Evolutionary conservation across 176 grass and related monocot genomes (phyloP), one percentile per base, ranked within the genome.

Genomic region (Sorghum bicolor): DNA sequence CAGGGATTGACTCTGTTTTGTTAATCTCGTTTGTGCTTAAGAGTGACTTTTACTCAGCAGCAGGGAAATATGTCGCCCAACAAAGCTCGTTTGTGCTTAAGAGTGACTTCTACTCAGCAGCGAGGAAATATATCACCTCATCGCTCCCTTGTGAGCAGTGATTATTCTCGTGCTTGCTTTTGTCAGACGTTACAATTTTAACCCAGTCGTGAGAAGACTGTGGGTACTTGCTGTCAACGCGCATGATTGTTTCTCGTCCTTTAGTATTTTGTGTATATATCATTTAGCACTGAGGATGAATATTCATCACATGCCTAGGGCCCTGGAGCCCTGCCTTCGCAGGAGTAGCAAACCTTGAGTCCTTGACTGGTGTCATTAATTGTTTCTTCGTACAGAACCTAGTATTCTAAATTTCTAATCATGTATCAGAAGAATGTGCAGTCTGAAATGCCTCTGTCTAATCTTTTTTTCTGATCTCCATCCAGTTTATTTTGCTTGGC

Each of bases 401-500:
- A 64, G 64, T 77, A 64, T 64, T 82, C 25, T 53, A 57, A 79
- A 58, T 26, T 64, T 57, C 25, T 41, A 57, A 47, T 44, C 10
- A 10, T 80, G 24, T 68, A 39, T 36, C 19, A 7, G 48, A 77
- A 32, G 14, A 70, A 34, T 31, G 29, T 29, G 2, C 17, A 15
- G 19, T 80, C 37, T 75, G 30, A 61, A 68, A 80, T 69, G 1
- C 2, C 13, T 24, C 22, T 4, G 3, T 1, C 85, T 90, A 26
- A 91, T 61, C 37, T 43, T 70, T 63, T 47, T 19, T 45, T 76
- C 15, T n/a, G 6, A 57, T 38, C 20, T 83, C 20, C 14, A 44
- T 80, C 64, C 76, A 99, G 97, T 91, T 79, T 88, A 43, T 99
- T 85, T 85, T 99, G 70, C 89, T 96, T 1, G 97, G 97, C 4